Evolutionary conservation across 495 filamentous ascomycete species (phyloP), one percentile per base, ranked within the genome.

Genomic region (Penicillium subrubescens): DNA sequence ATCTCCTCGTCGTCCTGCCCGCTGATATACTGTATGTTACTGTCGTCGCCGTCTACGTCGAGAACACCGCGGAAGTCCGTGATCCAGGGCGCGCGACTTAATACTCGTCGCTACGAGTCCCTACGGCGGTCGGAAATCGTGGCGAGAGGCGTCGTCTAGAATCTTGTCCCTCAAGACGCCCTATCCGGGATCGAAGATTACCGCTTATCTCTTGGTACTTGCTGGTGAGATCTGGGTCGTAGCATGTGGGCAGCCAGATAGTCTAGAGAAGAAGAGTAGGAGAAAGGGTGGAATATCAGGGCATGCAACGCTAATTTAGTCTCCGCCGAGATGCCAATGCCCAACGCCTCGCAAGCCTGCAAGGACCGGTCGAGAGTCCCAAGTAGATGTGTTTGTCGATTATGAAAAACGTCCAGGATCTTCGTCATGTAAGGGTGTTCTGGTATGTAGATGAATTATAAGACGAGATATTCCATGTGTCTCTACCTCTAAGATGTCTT

Each of bases 1-100:
- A 60, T 55, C 46, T 65, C 63, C 25, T 60, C 50, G 39, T 60
- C 63, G 48, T 65, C 48, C 29, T 65, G 58, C 17, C 63, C 63
- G 23, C 39, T 52, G 31, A 35, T 21, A 34, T 60, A 65, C 17
- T 21, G 27, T 21, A 62, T 39, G n/a, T 39, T 39, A 39, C 35
- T 39, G 17, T 21, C 63, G 23, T 59, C 63, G 43, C 63, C 57
- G 57, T 65, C 57, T 8, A 41, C 27, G 27, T 60, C 31, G 15
- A 12, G 12, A 39, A 61, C 46, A 14, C 57, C 57, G 2, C 35
- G 17, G 34, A 65, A 65, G 23, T 65, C 62, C 35, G 63, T 65
- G 10, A 65, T 29, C 17, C 48, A 57, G 1, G 57, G 63, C 31
- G 61, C 25, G 19, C 63, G 44, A 51, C 56, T 19, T 34, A 65